These are phyloP conservation scores for Andrographis paniculata DNA, from an alignment of 305 asterid species.

Conservation along the genomic window DNA sequence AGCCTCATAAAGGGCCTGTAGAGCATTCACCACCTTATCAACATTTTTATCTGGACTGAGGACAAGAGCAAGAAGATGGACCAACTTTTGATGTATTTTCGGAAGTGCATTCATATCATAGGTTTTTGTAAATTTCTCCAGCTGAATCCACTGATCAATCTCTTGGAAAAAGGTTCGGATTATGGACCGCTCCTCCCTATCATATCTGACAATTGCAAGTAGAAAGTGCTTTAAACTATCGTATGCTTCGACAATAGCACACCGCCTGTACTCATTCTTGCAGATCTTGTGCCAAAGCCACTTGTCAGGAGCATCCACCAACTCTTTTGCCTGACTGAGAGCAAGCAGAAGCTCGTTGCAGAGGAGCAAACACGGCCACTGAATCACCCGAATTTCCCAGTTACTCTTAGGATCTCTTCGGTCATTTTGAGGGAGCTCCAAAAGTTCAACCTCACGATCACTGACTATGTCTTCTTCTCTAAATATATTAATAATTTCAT, in stretches of 20 bases:
- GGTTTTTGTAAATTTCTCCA: constrained; percentile 75
- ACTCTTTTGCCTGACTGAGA: constrained; percentile 82
- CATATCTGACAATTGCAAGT: constrained; percentile 56
- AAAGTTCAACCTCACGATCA: constrained; percentile 85
- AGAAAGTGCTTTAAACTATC: constrained; percentile 69
- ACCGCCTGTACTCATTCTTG: constrained; percentile 81
- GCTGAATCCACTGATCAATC: constrained; percentile 61
- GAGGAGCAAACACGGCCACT: constrained; percentile 94
- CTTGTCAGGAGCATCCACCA: constrained; percentile 91
- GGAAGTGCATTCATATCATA: constrained; percentile 58
- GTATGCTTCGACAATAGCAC: constrained; percentile 86
- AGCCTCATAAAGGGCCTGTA: constrained; percentile 90
- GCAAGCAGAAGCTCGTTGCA: constrained; percentile 85
- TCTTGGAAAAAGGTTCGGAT: constrained; percentile 74
- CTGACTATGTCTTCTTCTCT: constrained; percentile 89
- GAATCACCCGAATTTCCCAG: constrained; percentile 89
- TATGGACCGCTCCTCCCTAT: constrained; percentile 79
- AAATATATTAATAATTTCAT: constrained; percentile 71
- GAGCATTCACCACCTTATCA: constrained; percentile 78
- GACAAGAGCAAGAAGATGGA: constrained; percentile 57
- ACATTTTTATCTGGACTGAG: constrained; percentile 55
- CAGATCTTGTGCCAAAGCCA: constrained; percentile 87
- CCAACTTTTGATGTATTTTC: constrained; percentile 66
- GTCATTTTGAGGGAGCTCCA: constrained; percentile 84
- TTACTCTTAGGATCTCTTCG: constrained; percentile 36